phyloP scores from a whole-genome alignment of 805 yeast species.

The Saccharomycodes ludwigii region DNA sequence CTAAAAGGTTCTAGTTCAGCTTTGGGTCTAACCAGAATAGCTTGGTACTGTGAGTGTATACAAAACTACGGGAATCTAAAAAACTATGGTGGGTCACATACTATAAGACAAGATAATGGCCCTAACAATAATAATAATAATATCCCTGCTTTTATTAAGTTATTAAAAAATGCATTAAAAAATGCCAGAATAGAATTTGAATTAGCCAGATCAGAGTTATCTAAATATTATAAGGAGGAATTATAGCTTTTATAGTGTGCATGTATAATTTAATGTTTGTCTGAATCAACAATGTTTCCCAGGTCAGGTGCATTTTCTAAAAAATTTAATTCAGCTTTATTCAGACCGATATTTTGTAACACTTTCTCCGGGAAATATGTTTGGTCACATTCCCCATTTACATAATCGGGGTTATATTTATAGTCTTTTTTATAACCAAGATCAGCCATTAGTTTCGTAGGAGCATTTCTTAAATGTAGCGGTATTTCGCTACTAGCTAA shows the following conservation, averaged over 20 bases:
- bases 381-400: constrained; percentile 63
- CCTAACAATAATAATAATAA: constrained; percentile 17
- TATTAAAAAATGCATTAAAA: constrained; percentile 33
- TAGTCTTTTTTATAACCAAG: constrained; percentile 76
- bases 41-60: constrained; percentile 81
- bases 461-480: constrained; percentile 84
- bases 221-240: constrained; percentile 32
- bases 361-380: constrained; percentile 60
- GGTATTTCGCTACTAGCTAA: constrained; percentile 47
- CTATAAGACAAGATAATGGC: constrained; percentile 8
- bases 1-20: constrained; percentile 94
- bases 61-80: too few species aligned
- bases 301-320: constrained; percentile 40
- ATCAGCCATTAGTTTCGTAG: constrained; percentile 82
- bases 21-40: constrained; percentile 70
- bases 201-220: constrained; percentile 33
- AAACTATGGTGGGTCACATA: constrained; percentile 2
- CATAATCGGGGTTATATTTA: constrained; percentile 77
- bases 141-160: constrained; percentile 28
- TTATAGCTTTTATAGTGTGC: constrained; percentile 5
- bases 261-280: not conserved
- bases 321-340: constrained; percentile 30
- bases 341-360: constrained; percentile 11
- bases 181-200: constrained; percentile 37
- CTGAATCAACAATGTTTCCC: constrained; percentile 26